Evolutionary conservation across 192 early-diverging fungal genomes (phyloP), one percentile per base, ranked within the genome.

Genomic region (Dissophora globulifera): DNA sequence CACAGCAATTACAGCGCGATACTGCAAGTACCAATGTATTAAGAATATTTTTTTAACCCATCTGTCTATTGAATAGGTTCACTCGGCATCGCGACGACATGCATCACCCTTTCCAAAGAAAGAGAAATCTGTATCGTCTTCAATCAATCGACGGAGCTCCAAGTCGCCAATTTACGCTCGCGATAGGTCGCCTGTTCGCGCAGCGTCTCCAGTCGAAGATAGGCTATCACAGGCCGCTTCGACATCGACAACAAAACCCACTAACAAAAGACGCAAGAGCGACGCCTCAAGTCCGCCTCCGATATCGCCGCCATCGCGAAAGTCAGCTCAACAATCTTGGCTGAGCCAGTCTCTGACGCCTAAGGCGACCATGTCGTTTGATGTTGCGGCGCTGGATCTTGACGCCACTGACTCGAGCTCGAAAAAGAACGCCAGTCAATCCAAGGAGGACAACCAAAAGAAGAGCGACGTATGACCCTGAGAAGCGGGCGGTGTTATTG

Each of bases 311-410:
- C 45, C 31, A 13, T 6, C 45, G 15, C 17, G 31, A 27, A 57
- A 48, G 8, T 11, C 45, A 4, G n/a, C 16, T 1, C 64, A 67
- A 17, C 45, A 46, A 32, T 40, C 54, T 6, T 57, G 64, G 64
- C 43, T 48, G 12, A 57, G 53, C 27, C 54, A 56, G 41, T 50
- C 54, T 2, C 38, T 45, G 3, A 26, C 45, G 0, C 29, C 79
- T 60, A 54, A 57, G 25, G 59, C 50, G 12, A 62, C 58, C 3
- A 70, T 70, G 68, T 70, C 68, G 8, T 70, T 70, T 43, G 68
- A 70, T 29, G 68, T 70, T 9, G 68, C 68, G 8, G 31, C 68
- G 9, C 41, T 70, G 11, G 68, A 70, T n/a, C 51, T 70, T 33
- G 59, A 61, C 20, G 59, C 27, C 0, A 49, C 53, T 17, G 53